phyloP scores from a whole-genome alignment of 108 stramenopile species.

The Cyclotella choctawhatcheeana region DNA sequence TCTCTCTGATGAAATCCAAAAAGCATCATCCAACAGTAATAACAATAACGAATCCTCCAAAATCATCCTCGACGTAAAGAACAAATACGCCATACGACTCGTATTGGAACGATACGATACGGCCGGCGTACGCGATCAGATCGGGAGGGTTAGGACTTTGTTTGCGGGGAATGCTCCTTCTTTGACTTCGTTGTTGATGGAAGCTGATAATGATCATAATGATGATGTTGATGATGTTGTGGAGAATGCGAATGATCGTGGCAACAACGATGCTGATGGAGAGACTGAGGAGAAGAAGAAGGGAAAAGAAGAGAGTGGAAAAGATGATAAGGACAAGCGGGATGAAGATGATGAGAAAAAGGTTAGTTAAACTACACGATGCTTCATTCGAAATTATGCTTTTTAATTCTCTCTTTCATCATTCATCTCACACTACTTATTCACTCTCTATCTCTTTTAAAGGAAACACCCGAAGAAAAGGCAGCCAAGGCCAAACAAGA shows the following conservation, averaged over 20 bases:
- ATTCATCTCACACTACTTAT: neutral
- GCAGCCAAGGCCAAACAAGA: conserved; percentile 37
- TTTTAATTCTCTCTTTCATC: neutral
- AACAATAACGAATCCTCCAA: conserved; percentile 1
- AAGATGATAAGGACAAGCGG: neutral
- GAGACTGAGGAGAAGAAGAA: neutral
- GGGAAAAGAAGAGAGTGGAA: neutral
- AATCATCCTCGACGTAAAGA: conserved; percentile 33
- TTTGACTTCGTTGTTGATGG: neutral
- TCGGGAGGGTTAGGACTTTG: conserved; percentile 58
- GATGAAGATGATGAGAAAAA: neutral
- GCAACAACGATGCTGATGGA: neutral
- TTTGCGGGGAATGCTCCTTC: conserved; percentile 82
- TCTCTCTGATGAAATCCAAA: conserved; percentile 13
- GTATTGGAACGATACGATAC: conserved; percentile 79
- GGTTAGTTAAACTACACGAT: neutral
- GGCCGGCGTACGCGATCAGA: conserved; percentile 71
- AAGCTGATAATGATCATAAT: conserved; percentile 5
- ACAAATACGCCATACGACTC: conserved; percentile 69
- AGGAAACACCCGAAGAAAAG: conserved; percentile 19
- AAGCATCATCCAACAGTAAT: neutral
- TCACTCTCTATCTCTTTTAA: neutral
- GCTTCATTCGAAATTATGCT: neutral
- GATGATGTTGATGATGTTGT: neutral
- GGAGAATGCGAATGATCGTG: neutral